A percentile compares a stretch with the other conserved stretches of the same genome.
These are phyloP conservation scores for Saccharum officinarum DNA, from an alignment of 176 grass and related monocot genomes.

Conservation along the genomic window DNA sequence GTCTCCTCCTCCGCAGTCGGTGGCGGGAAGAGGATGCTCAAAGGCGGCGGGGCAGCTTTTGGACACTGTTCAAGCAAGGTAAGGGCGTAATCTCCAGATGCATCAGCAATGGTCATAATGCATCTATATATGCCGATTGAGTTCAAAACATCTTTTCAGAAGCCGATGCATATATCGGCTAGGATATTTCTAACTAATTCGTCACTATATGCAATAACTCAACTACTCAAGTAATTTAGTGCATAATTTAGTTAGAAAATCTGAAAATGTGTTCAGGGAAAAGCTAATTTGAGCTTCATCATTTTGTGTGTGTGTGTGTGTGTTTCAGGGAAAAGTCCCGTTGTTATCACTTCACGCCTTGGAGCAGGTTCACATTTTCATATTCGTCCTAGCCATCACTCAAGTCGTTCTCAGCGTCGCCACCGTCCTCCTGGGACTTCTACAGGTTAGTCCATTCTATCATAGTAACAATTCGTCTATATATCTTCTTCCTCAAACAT, in stretches of 20 bases:
- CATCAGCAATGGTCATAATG: not conserved
- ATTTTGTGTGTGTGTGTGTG: not conserved
- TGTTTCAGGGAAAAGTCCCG: slow-evolving; percentile 63
- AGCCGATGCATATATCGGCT: no score
- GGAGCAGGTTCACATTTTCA: slow-evolving; percentile 90
- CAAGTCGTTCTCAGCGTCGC: slow-evolving; percentile 68
- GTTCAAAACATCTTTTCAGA: no score
- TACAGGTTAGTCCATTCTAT: slow-evolving; percentile 45
- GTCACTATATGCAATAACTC: no score
- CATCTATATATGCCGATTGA: no score
- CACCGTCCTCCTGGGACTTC: slow-evolving; percentile 68
- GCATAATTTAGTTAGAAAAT: not conserved
- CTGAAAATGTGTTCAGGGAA: not conserved
- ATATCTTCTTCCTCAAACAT: not conserved
- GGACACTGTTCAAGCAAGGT: slow-evolving; percentile 53
- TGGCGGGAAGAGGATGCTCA: slow-evolving; percentile 42
- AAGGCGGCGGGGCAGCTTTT: not conserved
- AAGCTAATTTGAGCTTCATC: not conserved
- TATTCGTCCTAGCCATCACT: slow-evolving; percentile 75
- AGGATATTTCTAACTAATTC: no score
- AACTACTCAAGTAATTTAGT: not conserved
- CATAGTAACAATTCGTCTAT: not conserved
- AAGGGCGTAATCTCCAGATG: not conserved
- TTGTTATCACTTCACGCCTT: slow-evolving; percentile 73
- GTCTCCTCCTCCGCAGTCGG: not conserved